Evolutionary conservation across 441 rosid species (phyloP).

Genomic region (Pelargonium australe): DNA sequence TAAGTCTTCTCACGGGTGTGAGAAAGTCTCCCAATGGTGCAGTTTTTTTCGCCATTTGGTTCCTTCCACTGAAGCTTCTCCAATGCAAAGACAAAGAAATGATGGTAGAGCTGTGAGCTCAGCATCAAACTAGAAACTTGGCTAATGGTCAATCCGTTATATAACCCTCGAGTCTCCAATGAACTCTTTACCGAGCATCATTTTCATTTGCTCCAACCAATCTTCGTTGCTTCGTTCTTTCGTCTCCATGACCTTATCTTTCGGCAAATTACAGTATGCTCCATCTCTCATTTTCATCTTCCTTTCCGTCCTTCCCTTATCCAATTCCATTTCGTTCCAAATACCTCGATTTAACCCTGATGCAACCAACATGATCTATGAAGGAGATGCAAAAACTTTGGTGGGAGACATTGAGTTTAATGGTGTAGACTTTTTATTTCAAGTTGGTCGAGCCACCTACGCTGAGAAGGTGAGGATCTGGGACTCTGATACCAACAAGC

Average conservation of each 20-base stretch:
- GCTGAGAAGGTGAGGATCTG: slow-evolving; percentile 3
- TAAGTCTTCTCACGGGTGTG: neutral
- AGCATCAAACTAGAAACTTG: neutral
- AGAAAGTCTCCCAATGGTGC: too few species aligned
- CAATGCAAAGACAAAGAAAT: neutral
- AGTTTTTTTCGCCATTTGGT: neutral
- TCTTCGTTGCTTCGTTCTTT: too few species aligned
- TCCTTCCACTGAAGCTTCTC: neutral
- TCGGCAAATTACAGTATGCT: neutral
- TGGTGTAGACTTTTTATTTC: neutral
- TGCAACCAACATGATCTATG: neutral
- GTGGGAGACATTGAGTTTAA: neutral
- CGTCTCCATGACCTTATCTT: too few species aligned
- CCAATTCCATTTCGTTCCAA: neutral
- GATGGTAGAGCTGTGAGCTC: neutral
- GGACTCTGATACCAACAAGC: slow-evolving; percentile 23
- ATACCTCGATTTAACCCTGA: neutral
- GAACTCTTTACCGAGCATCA: too few species aligned
- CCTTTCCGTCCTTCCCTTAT: neutral
- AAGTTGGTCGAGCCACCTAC: neutral
- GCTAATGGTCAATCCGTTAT: neutral
- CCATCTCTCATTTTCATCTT: neutral
- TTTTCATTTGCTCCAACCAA: too few species aligned
- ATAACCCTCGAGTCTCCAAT: neutral
- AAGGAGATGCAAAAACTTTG: neutral